Percentiles rank a stretch among this genome's conserved stretches.
Conservation (phyloP, 345 rosid species). For the Populus davidiana region DNA sequence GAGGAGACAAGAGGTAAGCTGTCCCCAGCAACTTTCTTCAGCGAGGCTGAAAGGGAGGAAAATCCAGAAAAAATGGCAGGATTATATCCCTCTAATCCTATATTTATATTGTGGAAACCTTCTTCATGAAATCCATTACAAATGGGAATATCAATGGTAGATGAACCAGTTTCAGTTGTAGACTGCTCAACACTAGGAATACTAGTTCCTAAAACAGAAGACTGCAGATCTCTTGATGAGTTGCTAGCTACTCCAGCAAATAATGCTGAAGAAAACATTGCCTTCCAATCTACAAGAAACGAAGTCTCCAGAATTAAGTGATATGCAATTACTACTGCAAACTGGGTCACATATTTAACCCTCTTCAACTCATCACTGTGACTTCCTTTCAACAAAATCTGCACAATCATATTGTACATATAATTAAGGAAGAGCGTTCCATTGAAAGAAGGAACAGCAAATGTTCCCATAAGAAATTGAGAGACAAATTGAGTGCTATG, state of each 20-base stretch:
- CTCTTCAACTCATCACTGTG: constrained; percentile 74
- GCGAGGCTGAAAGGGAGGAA: constrained; percentile 68
- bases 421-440: not conserved
- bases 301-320: constrained; percentile 91
- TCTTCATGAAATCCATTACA: constrained; percentile 39
- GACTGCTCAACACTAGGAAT: constrained; percentile 30
- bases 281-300: constrained; percentile 71
- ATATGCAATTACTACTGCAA: constrained; percentile 66
- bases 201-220: constrained; percentile 26
- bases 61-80: constrained; percentile 76
- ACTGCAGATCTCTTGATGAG: constrained; percentile 21
- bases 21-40: constrained; percentile 59
- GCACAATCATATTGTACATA: constrained; percentile 22
- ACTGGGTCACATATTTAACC: constrained; percentile 73
- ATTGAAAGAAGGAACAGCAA: not conserved
- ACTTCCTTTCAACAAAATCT: constrained; percentile 91
- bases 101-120: constrained; percentile 18
- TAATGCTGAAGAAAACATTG: constrained; percentile 70
- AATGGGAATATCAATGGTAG: constrained; percentile 42
- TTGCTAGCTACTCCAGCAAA: constrained; percentile 30
- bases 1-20: constrained; percentile 43
- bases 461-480: not conserved
- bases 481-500: not conserved
- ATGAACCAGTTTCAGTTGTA: constrained; percentile 23
- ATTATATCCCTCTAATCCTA: constrained; percentile 48